Evolutionary conservation across 805 yeast genomes (phyloP), one percentile per base, ranked within the genome.

Genomic region (Metschnikowia matae): DNA sequence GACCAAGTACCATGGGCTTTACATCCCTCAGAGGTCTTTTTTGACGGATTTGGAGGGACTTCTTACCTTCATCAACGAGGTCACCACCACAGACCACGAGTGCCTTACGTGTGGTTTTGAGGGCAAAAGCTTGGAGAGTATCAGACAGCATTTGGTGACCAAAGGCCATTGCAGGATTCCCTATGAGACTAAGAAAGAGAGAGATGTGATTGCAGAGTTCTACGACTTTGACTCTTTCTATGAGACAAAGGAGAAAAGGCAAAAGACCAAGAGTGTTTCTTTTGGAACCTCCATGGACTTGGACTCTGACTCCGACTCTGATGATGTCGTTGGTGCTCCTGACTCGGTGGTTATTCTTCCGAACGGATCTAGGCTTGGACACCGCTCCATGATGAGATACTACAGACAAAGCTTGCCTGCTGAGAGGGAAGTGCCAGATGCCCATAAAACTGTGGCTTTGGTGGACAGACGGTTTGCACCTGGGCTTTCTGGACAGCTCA

Each of bases 321-420:
- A 59, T 33, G 64, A 54, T 13, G 66, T 31, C 5, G 46, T 48
- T 39, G 7, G 21, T 4, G 34, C 39, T 11, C 17, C 45, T 8
- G 42, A 33, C 11, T 21, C 35, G 11, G 46, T 35, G 43, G 48
- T 90, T 38, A 77, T 82, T 3, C 73, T 91, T 40, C 94, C 96
- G 2, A 79, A 85, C 18, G 97, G 97, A 2, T 69, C 81, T 3
- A 81, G 83, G 43, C 80, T 87, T 0, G 96, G 96, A 0, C 97
- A 92, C 65, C 76, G 98, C 55, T 75, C 90, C 1, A 72, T 87
- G 60, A 79, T 80, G 46, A 75, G 92, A 54, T 83, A 81, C 63
- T 83, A 83, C 67, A 83, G 86, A 62, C 96, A 87, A 67, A 80
- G 81, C 54, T 46, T 61, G 31, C 57, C 63, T 1, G 47, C 55